Base-by-base conservation (phyloP, 345 rosid genomes). In the Cardiospermum halicacabum region DNA sequence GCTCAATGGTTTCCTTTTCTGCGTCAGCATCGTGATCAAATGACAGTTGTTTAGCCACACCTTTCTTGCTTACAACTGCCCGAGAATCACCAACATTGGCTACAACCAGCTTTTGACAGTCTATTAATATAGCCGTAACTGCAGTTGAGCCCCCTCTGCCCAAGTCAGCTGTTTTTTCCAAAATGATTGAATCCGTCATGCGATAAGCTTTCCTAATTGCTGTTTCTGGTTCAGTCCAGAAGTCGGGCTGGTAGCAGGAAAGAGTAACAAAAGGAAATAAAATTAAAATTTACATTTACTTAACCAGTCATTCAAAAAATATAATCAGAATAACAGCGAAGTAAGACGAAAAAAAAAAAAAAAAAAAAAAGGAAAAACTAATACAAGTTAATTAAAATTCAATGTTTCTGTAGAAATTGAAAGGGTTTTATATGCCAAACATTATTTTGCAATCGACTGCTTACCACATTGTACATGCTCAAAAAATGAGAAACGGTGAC, bases 71-170 rank as follows among this genome's bases (percentile, higher is more conserved):
- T 54, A 94, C 76, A 47, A 91, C 91, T 50, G 96, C 99, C 59
- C 99, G 77, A 31, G 97, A 94, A 80, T 94, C 97, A 56, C 97
- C 99, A 40, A 94, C 80, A 73, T 94, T 94, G 21, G 97, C 99
- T 67, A 89, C 87, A 26, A 94, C 85, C 68, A 94, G 73, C 78
- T 73, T 89, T 36, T 78, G 78, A 55, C 96, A 77, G 56, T 87
- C 84, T 68, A 91, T 87, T 18, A 94, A 66, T 55, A 94, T 91
- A 6, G 87, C 93, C 13, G 99, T 94, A 22, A 94, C 96, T 30
- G 97, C 97, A 56, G 99, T 94, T 1, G 99, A 94, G 50, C 99
- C 97, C 1, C 99, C 99, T 74, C 53, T 82, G 42, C 99, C 96
- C 61, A 91, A 73, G 66, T 89, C 88, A 58, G 70, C 69, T 22